Base-by-base conservation (phyloP, 73 alveolate species). In the Tetrahymena malaccensis region DNA sequence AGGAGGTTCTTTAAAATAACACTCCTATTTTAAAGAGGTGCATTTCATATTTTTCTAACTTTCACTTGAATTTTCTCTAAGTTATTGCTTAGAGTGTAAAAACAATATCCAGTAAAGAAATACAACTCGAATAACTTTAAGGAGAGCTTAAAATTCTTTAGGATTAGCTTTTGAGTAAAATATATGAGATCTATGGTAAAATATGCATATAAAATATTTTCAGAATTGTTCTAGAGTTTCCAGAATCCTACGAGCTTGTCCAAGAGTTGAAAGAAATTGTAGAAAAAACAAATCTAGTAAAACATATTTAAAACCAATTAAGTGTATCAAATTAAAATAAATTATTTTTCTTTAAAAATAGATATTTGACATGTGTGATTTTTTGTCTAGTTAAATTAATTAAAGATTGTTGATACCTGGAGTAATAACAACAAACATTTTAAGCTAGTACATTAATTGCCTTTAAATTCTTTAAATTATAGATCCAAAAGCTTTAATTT, bases 401-500 rank as follows among this genome's bases (percentile, higher is more conserved):
- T 85, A 95, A 37, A 85, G 97, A 89, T 56, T 95, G 40, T 35
- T 95, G 12, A 95, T 95, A 43, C 85, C 95, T 70, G 97, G 97
- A 34, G 95, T 95, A 4, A 95, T 85, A 43, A 95, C 97, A 19
- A 94, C 93, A 33, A 95, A 94, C 34, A 95, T 95, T 34, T 35
- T 95, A 50, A 95, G 94, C 34, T 95, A 85, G 31, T 95, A 95
- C 93, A 93, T 95, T 2, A 95, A 95, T 56, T 95, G 93, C 55
- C 93, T 95, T 34, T 50, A 95, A 93, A 94, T 95, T 1, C 58
- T 95, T 22, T 85, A 95, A 44, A 84, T 85, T 43, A 89, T 95
- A 11, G 97, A 95, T 95, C 94, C 95, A 25, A 94, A 95, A 16
- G 93, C 83, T 35, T 37, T 85, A 56, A 93, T 95, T 31, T 70